Base-by-base conservation (phyloP, 192 early-diverging fungal species). In the Pilobolus umbonatus region DNA sequence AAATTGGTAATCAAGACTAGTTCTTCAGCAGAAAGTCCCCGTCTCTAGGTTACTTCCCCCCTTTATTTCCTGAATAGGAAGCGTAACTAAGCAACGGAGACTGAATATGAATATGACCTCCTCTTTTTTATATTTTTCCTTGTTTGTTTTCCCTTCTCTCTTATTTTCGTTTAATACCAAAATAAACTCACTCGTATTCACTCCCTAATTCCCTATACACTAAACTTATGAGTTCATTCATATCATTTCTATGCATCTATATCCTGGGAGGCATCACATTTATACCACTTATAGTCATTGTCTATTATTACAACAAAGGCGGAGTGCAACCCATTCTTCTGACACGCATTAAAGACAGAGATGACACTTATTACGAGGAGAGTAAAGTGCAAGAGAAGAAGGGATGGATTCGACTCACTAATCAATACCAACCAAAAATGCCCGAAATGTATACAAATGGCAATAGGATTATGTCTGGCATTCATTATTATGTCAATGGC, bases 1-100 rank as follows among this genome's bases (percentile, higher is more conserved):
- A 72, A 72, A 12, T 43, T 72, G 17, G 70, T 72, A 8, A 65
- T 72, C 32, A 55, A 72, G n/a, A n/a, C n/a, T n/a, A n/a, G n/a
- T n/a, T n/a, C n/a, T n/a, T n/a, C n/a, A n/a, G n/a, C n/a, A n/a
- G n/a, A n/a, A n/a, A n/a, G n/a, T n/a, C n/a, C n/a, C n/a, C n/a
- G n/a, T n/a, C n/a, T n/a, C n/a, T n/a, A n/a, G n/a, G n/a, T n/a
- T n/a, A n/a, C n/a, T n/a, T n/a, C n/a, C n/a, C n/a, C n/a, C n/a
- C n/a, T n/a, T n/a, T n/a, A n/a, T n/a, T n/a, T n/a, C n/a, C n/a
- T n/a, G n/a, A n/a, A n/a, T n/a, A n/a, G n/a, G n/a, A n/a, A n/a
- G n/a, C n/a, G n/a, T n/a, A n/a, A n/a, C n/a, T n/a, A n/a, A n/a
- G n/a, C n/a, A n/a, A n/a, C n/a, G n/a, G n/a, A n/a, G n/a, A n/a